These are phyloP conservation scores for Psophocarpus tetragonolobus DNA, from an alignment of 306 rosid species.

Conservation along the genomic window DNA sequence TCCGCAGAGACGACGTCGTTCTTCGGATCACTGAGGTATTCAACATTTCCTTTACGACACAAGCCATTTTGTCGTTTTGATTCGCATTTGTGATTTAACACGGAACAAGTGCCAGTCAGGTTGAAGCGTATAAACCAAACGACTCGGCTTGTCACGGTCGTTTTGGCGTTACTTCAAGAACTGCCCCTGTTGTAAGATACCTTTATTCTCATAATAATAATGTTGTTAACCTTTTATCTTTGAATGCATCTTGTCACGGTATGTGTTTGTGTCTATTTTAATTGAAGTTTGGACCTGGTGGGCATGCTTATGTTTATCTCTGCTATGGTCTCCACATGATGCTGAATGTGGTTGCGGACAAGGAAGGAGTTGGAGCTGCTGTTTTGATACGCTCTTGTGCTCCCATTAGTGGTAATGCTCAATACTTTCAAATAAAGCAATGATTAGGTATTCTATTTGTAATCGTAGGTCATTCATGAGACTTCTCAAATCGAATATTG, in stretches of 20 bases:
- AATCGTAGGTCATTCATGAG: background rate
- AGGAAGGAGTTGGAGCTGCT: conserved; percentile 86
- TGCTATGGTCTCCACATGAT: conserved; percentile 83
- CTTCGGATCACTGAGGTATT: conserved; percentile 85
- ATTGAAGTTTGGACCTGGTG: conserved; percentile 96
- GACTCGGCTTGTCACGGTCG: conserved; percentile 92
- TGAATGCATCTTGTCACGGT: no score
- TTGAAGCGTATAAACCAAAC: conserved; percentile 86
- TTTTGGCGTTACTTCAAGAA: conserved; percentile 87
- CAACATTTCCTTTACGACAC: background rate
- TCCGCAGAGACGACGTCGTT: conserved; percentile 79
- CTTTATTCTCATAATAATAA: background rate
- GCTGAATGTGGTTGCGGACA: conserved; percentile 90
- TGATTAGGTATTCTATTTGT: background rate
- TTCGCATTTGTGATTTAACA: conserved; percentile 14
- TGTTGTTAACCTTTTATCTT: no score
- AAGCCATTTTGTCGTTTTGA: background rate
- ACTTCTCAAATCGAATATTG: background rate
- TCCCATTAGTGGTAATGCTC: conserved; percentile 70
- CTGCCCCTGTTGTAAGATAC: conserved; percentile 83
- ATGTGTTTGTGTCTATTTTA: conserved; percentile 16
- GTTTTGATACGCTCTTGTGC: conserved; percentile 93
- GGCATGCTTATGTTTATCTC: conserved; percentile 85
- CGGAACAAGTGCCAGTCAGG: conserved; percentile 45
- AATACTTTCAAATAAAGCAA: background rate